Base-by-base conservation (phyloP, 768 basidiomycete species). In the Phylloporus rhodoxanthus region DNA sequence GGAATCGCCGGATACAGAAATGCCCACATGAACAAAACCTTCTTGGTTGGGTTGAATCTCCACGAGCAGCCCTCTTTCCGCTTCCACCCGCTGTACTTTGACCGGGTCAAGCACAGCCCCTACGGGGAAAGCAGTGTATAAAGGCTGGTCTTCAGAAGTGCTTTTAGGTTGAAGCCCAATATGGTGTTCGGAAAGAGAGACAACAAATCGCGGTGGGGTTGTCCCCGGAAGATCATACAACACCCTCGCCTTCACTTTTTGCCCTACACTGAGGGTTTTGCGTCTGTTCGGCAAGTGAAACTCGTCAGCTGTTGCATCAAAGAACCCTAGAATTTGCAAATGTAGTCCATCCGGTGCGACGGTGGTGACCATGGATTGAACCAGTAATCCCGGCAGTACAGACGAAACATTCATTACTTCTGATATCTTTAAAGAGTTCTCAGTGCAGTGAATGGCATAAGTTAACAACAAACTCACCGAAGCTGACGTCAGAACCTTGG, bases 321-420 rank as follows among this genome's bases (percentile, higher is more conserved):
- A 98, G 66, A 87, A 94, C 0, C 91, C 93, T 21, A 94, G 76
- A 15, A 97, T 73, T 68, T 95, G 94, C 26, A 98, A 71, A 63
- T 88, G 89, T 29, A 97, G 70, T 15, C 96, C 96, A 21, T 70
- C 75, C 14, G 84, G 72, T 36, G 82, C 73, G 19, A 87, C 76
- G 17, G 82, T 80, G 2, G 92, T 96, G 49, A 99, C 77, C 33
- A 95, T 72, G 9, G 79, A 81, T 64, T 87, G 83, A 19, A 94
- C 91, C 15, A 94, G 75, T 21, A 80, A 74, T 14, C 93, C 92
- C 8, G 96, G 95, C 37, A 97, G 79, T 41, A 98, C 67, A 2
- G 93, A 94, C 4, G 80, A 76, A 47, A 89, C 83, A 47, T 79
- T 85, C 10, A 81, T 78, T 14, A 91, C 80, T 67, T 91, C 85